A percentile compares a stretch with the other conserved stretches of the same genome.
These are phyloP conservation scores for Candida sp. DNA, from an alignment of 1,139 yeast species.

Conservation along the genomic window DNA sequence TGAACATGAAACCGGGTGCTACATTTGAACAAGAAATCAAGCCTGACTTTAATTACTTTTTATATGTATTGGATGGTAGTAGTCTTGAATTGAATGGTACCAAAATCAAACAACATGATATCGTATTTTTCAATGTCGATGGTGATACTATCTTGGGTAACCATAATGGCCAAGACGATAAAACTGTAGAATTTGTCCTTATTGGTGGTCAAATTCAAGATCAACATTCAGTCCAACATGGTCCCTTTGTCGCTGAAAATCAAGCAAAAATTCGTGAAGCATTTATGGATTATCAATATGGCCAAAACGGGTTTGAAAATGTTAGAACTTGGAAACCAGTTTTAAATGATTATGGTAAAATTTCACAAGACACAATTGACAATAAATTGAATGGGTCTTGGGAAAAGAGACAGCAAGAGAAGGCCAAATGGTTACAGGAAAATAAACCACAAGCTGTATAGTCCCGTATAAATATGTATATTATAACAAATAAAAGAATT, in stretches of 20 bases:
- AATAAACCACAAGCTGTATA: no score
- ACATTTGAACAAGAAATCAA: conserved; percentile 61
- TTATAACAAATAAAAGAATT: no score
- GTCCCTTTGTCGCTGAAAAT: conserved; percentile 81
- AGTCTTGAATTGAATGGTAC: conserved; percentile 42
- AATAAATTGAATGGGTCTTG: conserved; percentile 35
- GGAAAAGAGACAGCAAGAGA: conserved; percentile 28
- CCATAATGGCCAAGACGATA: conserved; percentile 15
- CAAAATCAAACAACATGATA: conserved; percentile 43
- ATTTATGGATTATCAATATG: conserved; percentile 65
- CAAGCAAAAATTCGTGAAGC: conserved; percentile 63
- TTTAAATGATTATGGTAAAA: conserved; percentile 52
- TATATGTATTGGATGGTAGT: conserved; percentile 67
- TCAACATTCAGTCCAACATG: conserved; percentile 82
- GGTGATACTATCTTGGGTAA: conserved; percentile 56
- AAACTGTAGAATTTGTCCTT: conserved; percentile 55
- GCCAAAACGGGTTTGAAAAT: conserved; percentile 71
- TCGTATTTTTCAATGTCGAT: conserved; percentile 63
- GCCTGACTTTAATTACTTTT: conserved; percentile 63
- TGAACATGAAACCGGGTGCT: conserved; percentile 66
- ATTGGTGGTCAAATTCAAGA: conserved; percentile 77
- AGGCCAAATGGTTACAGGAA: conserved; percentile 20
- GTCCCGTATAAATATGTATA: no score
- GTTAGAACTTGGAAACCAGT: conserved; percentile 66
- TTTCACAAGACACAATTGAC: conserved; percentile 43